Evolutionary conservation across 352 stramenopile species (phyloP).

Genomic region (Aphanomyces astaci): DNA sequence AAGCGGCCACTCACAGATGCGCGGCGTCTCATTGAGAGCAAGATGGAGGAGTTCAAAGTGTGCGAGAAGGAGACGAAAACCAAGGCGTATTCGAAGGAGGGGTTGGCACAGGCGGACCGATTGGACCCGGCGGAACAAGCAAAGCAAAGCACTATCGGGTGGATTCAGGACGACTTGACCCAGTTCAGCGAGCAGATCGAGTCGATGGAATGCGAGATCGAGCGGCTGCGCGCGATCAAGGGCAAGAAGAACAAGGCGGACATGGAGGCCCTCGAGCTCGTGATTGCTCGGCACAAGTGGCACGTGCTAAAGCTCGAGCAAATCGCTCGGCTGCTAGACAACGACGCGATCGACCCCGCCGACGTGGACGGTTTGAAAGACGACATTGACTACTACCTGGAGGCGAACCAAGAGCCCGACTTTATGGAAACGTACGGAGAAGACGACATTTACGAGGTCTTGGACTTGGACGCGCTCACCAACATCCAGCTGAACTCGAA

Average conservation of each 20-base stretch:
- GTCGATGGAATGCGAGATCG: constrained; percentile 69
- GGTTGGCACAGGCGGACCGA: constrained; percentile 89
- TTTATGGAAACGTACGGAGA: constrained; percentile 89
- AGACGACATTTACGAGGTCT: constrained; percentile 92
- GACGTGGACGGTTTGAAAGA: constrained; percentile 95
- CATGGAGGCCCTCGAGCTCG: constrained; percentile 87
- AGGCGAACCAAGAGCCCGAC: constrained; percentile 89
- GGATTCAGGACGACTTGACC: constrained; percentile 74
- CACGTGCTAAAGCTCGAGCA: constrained; percentile 97
- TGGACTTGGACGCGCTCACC: constrained; percentile 90
- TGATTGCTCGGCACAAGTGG: constrained; percentile 91
- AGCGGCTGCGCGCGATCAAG: constrained; percentile 77
- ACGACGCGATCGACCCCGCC: constrained; percentile 89
- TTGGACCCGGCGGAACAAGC: constrained; percentile 86
- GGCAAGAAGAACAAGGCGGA: constrained; percentile 92
- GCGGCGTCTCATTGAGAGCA: constrained; percentile 94
- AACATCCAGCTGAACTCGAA: constrained; percentile 32
- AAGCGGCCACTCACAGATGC: constrained; percentile 87
- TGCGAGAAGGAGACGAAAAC: constrained; percentile 99
- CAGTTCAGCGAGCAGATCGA: constrained; percentile 88
- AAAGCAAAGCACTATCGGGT: constrained; percentile 66
- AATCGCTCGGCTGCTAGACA: constrained; percentile 96
- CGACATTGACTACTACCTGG: constrained; percentile 97
- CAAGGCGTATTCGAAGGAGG: constrained; percentile 99
- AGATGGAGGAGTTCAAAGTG: constrained; percentile 99